Base-by-base conservation (phyloP, 2,329 filamentous ascomycete genomes). In the Diplodia seriata region DNA sequence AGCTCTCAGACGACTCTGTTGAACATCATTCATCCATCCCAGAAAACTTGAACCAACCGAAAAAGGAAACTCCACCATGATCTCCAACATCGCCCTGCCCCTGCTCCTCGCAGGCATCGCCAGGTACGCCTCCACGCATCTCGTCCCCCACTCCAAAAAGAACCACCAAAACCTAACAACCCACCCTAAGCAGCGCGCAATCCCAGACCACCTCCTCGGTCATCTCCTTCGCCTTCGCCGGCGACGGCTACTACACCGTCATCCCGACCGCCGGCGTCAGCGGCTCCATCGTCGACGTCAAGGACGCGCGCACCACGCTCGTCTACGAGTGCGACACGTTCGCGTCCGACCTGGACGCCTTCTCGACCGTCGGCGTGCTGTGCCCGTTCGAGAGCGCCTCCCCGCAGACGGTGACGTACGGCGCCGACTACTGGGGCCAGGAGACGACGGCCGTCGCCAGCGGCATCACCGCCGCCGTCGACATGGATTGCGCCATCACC, bases 341-440 rank as follows among this genome's bases (percentile, higher is more conserved):
- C 31, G 50, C 62, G 33, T 11, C 20, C 23, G 14, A 36, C 9
- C 3, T 65, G 20, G 26, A 20, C 20, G 50, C 55, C 50, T 65
- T 31, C 49, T n/a, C 31, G 43, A 55, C 20, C 62, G 33, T 65
- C 62, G 62, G 62, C 31, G 62, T 47, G 7, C 50, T 65, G 11
- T 65, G 62, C 50, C 62, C 62, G 14, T 11, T 55, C n/a, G 15
- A 20, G 33, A 26, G 33, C 62, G 54, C 47, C 50, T 4, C 1
- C 62, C 33, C 62, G 14, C 18, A 20, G 11, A 65, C 50, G 11
- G 62, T 55, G 1, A 65, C 62, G 11, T 55, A 29, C 33, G 62
- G 62, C 62, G 36, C 31, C 20, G 23, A 33, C 50, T 65, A 31
- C 49, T 55, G 40, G 33, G 62, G 49, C 33, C n/a, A 38, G 33